Evolutionary conservation across 1,284 basidiomycete genomes (phyloP), one percentile per base, ranked within the genome.

Genomic region (Sporisorium scitamineum): DNA sequence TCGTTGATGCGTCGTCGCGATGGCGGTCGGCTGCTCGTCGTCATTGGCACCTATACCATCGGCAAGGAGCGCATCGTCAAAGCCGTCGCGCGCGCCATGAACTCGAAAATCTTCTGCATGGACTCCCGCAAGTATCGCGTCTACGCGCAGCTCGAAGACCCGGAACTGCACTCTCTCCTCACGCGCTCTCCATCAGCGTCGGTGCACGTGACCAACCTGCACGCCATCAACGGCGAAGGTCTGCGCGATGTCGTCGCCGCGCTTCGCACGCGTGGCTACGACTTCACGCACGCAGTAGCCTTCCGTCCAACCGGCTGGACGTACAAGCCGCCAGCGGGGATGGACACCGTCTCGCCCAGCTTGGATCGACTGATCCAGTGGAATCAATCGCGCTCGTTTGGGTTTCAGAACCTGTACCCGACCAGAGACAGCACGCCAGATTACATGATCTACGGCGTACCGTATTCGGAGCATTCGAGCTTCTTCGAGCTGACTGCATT

Each of bases 1-100:
- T 45, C 39, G 7, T 34, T 60, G 10, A 45, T 41, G 24, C 55
- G 56, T 2, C 66, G 64, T 22, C 68, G 67, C 18, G 64, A 68
- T 32, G 62, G 32, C 63, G 86, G 64, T 84, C 87, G 48, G 5
- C 60, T 83, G 7, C 88, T 98, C n/a, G 89, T 98, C 52, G 90
- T 97, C 47, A 90, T 98, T 27, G 96, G 95, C 13, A 97, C 96
- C 0, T 99, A 99, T 85, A 94, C 94, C 0, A 94, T 99, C 59
- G 96, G 96, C 56, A 99, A 99, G 86, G 96, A 99, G 86, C 91
- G 95, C 45, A 93, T 99, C 52, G 94, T 97, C 32, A 96, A 97
- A 89, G 94, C 93, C 0, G 91, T 98, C 22, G 96, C 96, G 0
- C 89, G 90, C 52, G 91, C 92, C 0, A 86, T 99, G 32, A 87